These are phyloP conservation scores for Colletotrichum aenigma DNA, from an alignment of 2,329 filamentous ascomycete genomes.

Conservation along the genomic window DNA sequence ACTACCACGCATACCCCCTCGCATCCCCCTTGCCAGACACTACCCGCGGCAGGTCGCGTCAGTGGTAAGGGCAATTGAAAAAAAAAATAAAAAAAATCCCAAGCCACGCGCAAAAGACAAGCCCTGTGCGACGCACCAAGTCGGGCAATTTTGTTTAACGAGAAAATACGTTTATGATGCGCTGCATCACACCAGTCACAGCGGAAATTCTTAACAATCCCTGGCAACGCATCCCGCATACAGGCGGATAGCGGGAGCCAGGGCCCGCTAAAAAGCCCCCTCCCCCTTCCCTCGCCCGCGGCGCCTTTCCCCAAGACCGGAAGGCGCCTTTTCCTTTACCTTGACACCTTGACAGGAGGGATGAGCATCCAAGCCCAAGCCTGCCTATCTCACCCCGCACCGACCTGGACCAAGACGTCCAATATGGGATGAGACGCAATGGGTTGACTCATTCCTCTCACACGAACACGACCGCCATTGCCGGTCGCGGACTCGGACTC, in stretches of 20 bases:
- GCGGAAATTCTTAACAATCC: constrained; percentile 7
- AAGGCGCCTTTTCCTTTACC: background rate
- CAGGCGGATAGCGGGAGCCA: background rate
- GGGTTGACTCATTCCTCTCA: constrained; percentile 12
- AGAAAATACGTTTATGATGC: constrained; percentile 12
- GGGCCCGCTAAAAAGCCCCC: background rate
- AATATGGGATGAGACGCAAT: background rate
- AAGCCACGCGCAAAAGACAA: background rate
- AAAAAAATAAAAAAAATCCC: background rate
- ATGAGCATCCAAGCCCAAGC: background rate
- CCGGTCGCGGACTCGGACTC: background rate
- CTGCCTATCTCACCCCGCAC: background rate
- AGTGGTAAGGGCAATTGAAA: background rate
- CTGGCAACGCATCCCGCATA: background rate
- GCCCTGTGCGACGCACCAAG: constrained; percentile 11
- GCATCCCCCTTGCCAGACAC: background rate
- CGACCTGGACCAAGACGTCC: background rate
- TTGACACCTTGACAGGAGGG: background rate
- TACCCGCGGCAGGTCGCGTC: constrained; percentile 1
- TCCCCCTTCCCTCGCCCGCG: background rate
- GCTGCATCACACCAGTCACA: constrained; percentile 13
- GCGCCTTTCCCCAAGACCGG: background rate
- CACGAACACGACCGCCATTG: background rate
- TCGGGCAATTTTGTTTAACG: background rate
- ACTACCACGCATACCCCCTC: constrained; percentile 40